A percentile compares a stretch with the other conserved stretches of the same genome.
Conservation (phyloP, 768 basidiomycete genomes). For the Hebeloma cylindrosporum region DNA sequence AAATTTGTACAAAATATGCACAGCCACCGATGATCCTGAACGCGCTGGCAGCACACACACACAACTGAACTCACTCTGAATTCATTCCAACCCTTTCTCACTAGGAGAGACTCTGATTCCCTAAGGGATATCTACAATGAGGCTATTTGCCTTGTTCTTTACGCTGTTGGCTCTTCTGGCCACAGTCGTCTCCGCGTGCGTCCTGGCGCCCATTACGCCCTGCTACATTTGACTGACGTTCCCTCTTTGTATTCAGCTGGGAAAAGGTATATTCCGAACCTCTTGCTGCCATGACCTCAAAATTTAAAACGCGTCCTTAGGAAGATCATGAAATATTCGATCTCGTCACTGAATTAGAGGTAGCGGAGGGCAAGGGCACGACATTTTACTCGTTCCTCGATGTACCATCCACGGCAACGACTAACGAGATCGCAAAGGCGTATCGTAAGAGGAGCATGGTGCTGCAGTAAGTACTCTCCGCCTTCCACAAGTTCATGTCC, state of each 20-base stretch:
- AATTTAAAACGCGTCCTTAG: conserved; percentile 35
- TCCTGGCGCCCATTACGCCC: conserved; percentile 19
- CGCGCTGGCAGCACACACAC: conserved; percentile 5
- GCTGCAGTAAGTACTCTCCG: conserved; percentile 67
- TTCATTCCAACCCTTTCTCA: conserved; percentile 2
- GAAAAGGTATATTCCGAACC: conserved; percentile 52
- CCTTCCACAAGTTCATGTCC: neutral
- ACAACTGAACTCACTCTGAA: neutral
- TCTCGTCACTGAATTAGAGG: conserved; percentile 78
- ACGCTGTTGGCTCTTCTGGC: conserved; percentile 51
- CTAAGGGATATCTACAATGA: conserved; percentile 40
- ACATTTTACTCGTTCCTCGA: conserved; percentile 96
- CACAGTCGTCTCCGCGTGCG: conserved; percentile 60
- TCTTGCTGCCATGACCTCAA: neutral
- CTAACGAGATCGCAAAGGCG: conserved; percentile 80
- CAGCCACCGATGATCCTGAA: conserved; percentile 18
- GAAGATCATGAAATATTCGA: conserved; percentile 98
- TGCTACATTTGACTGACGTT: conserved; percentile 4
- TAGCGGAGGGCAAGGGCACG: conserved; percentile 88
- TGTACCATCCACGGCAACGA: conserved; percentile 70
- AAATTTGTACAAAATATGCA: conserved; percentile 15
- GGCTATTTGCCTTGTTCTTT: conserved; percentile 43
- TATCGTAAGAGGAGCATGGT: conserved; percentile 90
- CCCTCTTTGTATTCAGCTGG: conserved; percentile 48
- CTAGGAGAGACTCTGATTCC: conserved; percentile 14